Evolutionary conservation across 176 grass and related monocot species (phyloP).

Genomic region (Aegilops bicornis): DNA sequence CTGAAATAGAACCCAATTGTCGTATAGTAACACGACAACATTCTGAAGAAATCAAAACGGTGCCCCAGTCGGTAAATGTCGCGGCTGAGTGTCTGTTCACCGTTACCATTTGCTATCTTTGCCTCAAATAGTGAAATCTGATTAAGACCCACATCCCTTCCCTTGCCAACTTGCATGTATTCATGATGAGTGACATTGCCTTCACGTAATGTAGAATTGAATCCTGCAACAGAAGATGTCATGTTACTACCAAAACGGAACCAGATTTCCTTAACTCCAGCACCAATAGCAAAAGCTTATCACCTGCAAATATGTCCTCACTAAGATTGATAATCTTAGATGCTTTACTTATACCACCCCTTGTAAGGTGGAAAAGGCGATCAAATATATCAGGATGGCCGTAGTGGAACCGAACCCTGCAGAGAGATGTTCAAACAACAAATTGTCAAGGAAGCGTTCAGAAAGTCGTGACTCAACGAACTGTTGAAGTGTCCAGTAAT

Average conservation of each 20-base stretch:
- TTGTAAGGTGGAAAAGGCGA: constrained; percentile 88
- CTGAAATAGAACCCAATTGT: constrained; percentile 98
- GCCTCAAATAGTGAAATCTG: constrained; percentile 98
- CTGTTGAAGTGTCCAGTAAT: neutral
- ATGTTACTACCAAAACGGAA: constrained; percentile 1
- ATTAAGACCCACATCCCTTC: constrained; percentile 98
- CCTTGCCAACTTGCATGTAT: constrained; percentile 99
- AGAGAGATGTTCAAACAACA: constrained; percentile 26
- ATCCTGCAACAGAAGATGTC: constrained; percentile 54
- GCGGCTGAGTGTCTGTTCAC: constrained; percentile 92
- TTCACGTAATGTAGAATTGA: constrained; percentile 98
- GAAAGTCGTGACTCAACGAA: constrained; percentile 11
- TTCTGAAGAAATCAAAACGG: constrained; percentile 98
- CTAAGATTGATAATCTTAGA: constrained; percentile 98
- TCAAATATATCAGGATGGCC: constrained; percentile 96
- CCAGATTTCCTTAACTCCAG: neutral
- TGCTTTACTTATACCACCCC: constrained; percentile 96
- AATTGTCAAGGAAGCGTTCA: neutral
- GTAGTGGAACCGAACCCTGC: constrained; percentile 93
- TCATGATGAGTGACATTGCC: constrained; percentile 98
- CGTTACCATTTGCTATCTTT: constrained; percentile 98
- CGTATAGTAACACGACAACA: constrained; percentile 97
- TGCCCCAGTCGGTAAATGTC: constrained; percentile 94
- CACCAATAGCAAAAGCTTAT: neutral
- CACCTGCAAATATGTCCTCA: constrained; percentile 99